Percentiles rank a stretch among this genome's conserved stretches.
Evolutionary conservation across 352 stramenopile genomes (phyloP).

Genomic region (Phytophthora sp.): DNA sequence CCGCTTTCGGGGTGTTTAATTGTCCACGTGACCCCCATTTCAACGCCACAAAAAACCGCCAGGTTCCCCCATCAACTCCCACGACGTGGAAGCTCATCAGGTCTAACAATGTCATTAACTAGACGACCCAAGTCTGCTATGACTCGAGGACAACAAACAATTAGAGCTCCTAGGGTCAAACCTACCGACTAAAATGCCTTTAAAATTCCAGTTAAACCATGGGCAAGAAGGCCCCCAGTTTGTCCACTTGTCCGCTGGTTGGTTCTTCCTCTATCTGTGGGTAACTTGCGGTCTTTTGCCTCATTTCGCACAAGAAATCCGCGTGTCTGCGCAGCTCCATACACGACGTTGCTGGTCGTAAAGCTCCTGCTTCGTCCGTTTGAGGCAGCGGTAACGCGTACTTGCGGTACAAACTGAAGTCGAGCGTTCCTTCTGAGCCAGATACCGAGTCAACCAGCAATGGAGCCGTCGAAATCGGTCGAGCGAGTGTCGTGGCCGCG

Average conservation of each 20-base stretch:
- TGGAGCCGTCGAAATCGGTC: slow-evolving; percentile 43
- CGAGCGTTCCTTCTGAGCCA: slow-evolving; percentile 18
- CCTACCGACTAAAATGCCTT: too few species aligned
- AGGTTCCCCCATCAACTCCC: slow-evolving; percentile 15
- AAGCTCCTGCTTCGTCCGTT: background rate
- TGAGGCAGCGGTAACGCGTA: slow-evolving; percentile 33
- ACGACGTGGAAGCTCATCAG: slow-evolving; percentile 20
- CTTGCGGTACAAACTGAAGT: slow-evolving; percentile 51
- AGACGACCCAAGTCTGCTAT: slow-evolving; percentile 29
- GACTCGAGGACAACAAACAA: too few species aligned
- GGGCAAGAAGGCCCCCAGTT: slow-evolving; percentile 21
- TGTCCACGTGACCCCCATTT: slow-evolving; percentile 25
- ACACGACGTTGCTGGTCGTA: slow-evolving; percentile 40
- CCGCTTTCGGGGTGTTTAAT: slow-evolving; percentile 46
- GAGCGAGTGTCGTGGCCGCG: slow-evolving; percentile 42
- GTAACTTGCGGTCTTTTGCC: slow-evolving; percentile 22
- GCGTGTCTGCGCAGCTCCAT: slow-evolving; percentile 43
- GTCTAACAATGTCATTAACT: slow-evolving; percentile 6
- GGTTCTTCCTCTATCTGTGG: slow-evolving; percentile 18
- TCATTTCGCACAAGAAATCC: slow-evolving; percentile 40
- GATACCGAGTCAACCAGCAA: background rate
- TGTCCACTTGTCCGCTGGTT: slow-evolving; percentile 10
- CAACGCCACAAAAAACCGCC: slow-evolving; percentile 30
- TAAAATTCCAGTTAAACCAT: slow-evolving; percentile 35
- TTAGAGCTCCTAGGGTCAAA: too few species aligned